Percentiles rank a stretch among this genome's conserved stretches.
phyloP scores from a whole-genome alignment of 768 basidiomycete species.

The Pleurotus platypus region DNA sequence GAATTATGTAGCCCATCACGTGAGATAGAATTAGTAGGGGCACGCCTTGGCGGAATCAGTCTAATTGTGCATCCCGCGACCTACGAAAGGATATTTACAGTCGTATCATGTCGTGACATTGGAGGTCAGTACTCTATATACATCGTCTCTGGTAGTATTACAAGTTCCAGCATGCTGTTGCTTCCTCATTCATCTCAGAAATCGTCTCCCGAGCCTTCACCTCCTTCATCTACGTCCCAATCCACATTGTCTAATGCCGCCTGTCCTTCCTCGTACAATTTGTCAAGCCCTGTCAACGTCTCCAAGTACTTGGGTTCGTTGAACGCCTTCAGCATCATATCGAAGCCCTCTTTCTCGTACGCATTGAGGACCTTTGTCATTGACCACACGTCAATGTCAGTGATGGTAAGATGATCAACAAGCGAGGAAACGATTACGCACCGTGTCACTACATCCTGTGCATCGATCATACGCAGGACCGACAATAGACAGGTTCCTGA shows the following conservation, averaged over 20 bases:
- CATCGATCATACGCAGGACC: constrained; percentile 86
- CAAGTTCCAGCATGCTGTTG: too few relatives aligned
- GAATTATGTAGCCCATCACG: too few relatives aligned
- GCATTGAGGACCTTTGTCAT: constrained; percentile 67
- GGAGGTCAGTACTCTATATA: too few relatives aligned
- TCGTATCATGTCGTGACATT: too few relatives aligned
- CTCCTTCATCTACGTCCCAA: constrained; percentile 68
- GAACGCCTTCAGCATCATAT: constrained; percentile 76
- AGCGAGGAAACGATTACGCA: constrained; percentile 29
- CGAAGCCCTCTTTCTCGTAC: constrained; percentile 79
- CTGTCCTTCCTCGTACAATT: constrained; percentile 73
- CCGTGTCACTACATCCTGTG: constrained; percentile 85
- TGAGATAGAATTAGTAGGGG: too few relatives aligned
- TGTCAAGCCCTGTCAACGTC: constrained; percentile 73
- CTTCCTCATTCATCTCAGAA: constrained; percentile 14
- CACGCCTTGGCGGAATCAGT: too few relatives aligned
- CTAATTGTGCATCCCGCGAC: too few relatives aligned
- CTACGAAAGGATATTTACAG: too few relatives aligned
- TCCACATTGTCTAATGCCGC: constrained; percentile 66
- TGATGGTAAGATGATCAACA: not conserved
- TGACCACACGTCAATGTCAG: not conserved
- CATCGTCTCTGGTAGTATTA: too few relatives aligned
- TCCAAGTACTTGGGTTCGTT: constrained; percentile 79
- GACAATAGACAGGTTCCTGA: constrained; percentile 77
- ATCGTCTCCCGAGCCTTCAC: constrained; percentile 26